phyloP scores from a whole-genome alignment of 805 yeast genomes.

The Candida corydali region DNA sequence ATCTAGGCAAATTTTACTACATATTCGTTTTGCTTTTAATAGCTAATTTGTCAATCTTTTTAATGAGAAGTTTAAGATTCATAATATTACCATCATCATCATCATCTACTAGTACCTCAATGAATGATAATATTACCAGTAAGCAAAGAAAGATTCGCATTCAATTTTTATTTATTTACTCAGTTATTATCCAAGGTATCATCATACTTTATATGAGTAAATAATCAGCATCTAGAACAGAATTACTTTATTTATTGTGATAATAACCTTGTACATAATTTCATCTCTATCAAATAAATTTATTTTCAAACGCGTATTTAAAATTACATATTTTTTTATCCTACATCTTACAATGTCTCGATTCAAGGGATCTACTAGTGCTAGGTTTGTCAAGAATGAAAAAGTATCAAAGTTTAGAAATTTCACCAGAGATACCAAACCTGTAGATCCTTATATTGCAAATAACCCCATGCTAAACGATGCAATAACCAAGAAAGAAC shows the following conservation, averaged over 20 bases:
- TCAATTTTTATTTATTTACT: slow-evolving; percentile 80
- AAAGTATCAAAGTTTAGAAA: slow-evolving; percentile 12
- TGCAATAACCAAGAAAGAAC: slow-evolving; percentile 44
- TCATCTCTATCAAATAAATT: too few species aligned
- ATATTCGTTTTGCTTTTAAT: slow-evolving; percentile 30
- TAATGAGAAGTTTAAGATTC: slow-evolving; percentile 66
- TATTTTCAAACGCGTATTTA: slow-evolving; percentile 3
- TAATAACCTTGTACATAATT: too few species aligned
- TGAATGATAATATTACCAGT: slow-evolving; percentile 54
- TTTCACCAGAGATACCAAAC: slow-evolving; percentile 10
- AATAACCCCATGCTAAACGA: slow-evolving; percentile 35
- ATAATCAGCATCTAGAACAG: too few species aligned
- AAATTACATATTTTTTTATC: slow-evolving; percentile 1
- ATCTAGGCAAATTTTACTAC: slow-evolving; percentile 32
- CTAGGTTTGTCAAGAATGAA: slow-evolving; percentile 47
- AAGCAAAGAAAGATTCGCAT: slow-evolving; percentile 75
- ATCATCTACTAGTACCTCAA: too few species aligned
- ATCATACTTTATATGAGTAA: slow-evolving; percentile 67
- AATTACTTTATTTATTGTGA: too few species aligned
- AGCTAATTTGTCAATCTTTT: slow-evolving; percentile 50
- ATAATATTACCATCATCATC: slow-evolving; percentile 54
- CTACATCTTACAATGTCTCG: slow-evolving; percentile 4
- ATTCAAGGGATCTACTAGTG: slow-evolving; percentile 48
- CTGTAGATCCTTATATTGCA: slow-evolving; percentile 20
- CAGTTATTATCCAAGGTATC: slow-evolving; percentile 73